phyloP scores from a whole-genome alignment of 106 monocot genomes.

The Allium cepa region DNA sequence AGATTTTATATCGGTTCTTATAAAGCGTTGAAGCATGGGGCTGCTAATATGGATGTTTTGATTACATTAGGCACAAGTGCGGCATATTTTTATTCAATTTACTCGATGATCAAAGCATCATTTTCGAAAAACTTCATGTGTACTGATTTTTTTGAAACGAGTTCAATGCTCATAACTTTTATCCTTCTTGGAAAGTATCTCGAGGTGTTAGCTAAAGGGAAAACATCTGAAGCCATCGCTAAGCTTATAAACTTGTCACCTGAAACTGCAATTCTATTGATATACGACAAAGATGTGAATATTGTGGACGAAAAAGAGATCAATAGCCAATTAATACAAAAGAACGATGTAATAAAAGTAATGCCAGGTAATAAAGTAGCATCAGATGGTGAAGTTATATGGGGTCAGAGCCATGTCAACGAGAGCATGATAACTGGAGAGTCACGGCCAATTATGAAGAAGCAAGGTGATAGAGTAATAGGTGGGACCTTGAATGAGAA shows the following conservation, averaged over 20 bases:
- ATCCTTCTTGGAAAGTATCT: constrained; percentile 28
- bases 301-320: constrained; percentile 14
- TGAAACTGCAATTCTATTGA: constrained; percentile 14
- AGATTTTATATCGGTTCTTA: constrained; percentile 23
- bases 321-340: constrained; percentile 19
- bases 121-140: constrained; percentile 4
- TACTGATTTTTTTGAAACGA: constrained; percentile 22
- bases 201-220: constrained; percentile 26
- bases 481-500: constrained; percentile 89
- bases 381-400: constrained; percentile 46
- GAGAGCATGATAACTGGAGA: constrained; percentile 98
- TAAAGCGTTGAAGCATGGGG: constrained; percentile 17
- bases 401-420: constrained; percentile 92
- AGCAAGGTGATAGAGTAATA: constrained; percentile 65
- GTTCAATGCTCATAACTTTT: constrained; percentile 25
- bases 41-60: constrained; percentile 30
- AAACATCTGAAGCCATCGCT: constrained; percentile 24
- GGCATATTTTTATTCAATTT: constrained; percentile 24
- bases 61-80: constrained; percentile 22
- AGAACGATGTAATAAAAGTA: constrained; percentile 25
- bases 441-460: constrained; percentile 72
- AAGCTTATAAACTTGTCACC: constrained; percentile 20
- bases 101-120: constrained; percentile 7
- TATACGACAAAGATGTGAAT: constrained; percentile 8
- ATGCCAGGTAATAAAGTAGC: constrained; percentile 23